Conservation (phyloP, 1,139 yeast species). For the Groenewaldozyma auringiensis region DNA sequence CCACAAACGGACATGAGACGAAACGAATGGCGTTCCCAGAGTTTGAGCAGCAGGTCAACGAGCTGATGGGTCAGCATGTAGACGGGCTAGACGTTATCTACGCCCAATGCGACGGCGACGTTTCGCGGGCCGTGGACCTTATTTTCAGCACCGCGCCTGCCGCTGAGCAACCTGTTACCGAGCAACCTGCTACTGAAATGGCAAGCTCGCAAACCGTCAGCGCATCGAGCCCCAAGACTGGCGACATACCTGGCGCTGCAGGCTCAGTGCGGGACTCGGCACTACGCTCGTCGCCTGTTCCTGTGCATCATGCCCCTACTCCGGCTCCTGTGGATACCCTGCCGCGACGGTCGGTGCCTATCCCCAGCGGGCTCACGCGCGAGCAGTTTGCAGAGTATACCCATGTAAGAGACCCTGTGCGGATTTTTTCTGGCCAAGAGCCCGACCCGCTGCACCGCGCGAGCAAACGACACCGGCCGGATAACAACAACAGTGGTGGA, state of each 20-base stretch:
- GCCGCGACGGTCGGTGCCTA: neutral
- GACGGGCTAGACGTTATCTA: neutral
- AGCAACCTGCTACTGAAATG: neutral
- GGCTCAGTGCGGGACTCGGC: neutral
- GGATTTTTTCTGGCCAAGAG: neutral
- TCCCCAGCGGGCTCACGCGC: neutral
- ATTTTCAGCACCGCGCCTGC: neutral
- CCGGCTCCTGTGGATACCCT: neutral
- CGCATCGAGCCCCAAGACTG: neutral
- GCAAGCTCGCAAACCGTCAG: neutral
- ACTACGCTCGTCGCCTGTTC: neutral
- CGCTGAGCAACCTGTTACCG: too few relatives aligned
- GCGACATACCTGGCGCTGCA: neutral
- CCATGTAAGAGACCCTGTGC: neutral
- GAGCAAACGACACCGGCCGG: neutral
- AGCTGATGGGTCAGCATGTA: neutral
- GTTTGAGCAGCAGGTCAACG: neutral
- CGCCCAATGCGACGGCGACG: neutral
- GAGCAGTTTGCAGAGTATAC: neutral
- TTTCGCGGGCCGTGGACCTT: neutral
- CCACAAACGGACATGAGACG: conserved; percentile 4
- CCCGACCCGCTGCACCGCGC: too few relatives aligned
- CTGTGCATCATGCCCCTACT: neutral
- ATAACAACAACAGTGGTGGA: neutral
- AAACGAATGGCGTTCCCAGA: neutral